phyloP scores from a whole-genome alignment of 345 rosid genomes.

The Pistacia integerrima region DNA sequence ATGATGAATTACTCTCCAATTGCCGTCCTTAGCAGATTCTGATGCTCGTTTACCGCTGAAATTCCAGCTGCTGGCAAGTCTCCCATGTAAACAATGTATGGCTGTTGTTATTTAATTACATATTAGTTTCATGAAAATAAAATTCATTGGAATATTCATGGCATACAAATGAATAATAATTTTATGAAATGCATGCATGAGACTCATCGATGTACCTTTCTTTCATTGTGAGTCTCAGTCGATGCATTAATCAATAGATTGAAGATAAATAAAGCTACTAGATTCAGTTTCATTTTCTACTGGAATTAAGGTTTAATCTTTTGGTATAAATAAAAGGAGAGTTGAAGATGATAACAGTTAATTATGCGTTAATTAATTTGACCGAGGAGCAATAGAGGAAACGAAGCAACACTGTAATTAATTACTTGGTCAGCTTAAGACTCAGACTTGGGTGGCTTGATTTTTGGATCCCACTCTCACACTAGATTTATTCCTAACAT shows the following conservation, averaged over 20 bases:
- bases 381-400: not conserved
- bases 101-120: constrained; percentile 33
- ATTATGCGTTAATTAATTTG: not conserved
- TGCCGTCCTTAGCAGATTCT: constrained; percentile 46
- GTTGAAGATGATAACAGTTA: not conserved
- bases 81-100: constrained; percentile 89
- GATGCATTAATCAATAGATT: constrained; percentile 20
- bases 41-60: constrained; percentile 40
- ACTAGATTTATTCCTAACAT: not conserved
- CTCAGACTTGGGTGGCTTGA: constrained; percentile 29
- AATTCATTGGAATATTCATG: not conserved
- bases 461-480: constrained; percentile 29
- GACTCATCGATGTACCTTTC: constrained; percentile 26
- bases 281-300: not conserved
- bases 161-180: not conserved
- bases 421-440: not conserved
- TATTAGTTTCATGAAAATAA: not conserved
- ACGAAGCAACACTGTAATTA: not conserved
- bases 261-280: constrained; percentile 2
- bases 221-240: constrained; percentile 12
- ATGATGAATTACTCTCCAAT: constrained; percentile 60
- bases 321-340: constrained; percentile 7
- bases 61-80: constrained; percentile 31
- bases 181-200: not conserved
- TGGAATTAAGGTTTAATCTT: not conserved